phyloP scores from a whole-genome alignment of 345 rosid species.

The Kernera saxatilis region DNA sequence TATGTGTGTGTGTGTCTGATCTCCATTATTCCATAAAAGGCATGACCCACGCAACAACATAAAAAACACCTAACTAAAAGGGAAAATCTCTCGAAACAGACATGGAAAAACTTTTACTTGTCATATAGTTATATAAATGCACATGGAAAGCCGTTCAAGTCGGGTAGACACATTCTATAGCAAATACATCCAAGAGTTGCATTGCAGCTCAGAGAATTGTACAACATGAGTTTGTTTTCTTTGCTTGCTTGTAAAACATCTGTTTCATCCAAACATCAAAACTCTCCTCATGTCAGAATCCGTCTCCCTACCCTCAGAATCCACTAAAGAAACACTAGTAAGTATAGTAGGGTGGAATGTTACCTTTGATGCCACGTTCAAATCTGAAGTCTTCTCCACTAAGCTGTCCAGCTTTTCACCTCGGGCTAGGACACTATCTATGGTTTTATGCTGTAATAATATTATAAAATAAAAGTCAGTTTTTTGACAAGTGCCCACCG shows the following conservation, averaged over 20 bases:
- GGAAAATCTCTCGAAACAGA: neutral
- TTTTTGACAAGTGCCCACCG: too few species aligned
- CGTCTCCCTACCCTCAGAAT: too few species aligned
- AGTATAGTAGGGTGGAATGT: neutral
- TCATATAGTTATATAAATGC: neutral
- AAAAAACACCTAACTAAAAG: neutral
- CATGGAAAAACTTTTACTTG: neutral
- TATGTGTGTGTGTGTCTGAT: neutral
- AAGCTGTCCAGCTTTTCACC: constrained; percentile 97
- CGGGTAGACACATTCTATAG: neutral
- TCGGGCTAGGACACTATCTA: constrained; percentile 91
- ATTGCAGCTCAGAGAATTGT: constrained; percentile 56
- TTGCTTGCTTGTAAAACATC: constrained; percentile 99
- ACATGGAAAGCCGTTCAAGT: neutral
- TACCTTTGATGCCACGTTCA: constrained; percentile 96
- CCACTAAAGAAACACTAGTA: too few species aligned
- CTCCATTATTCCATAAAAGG: neutral
- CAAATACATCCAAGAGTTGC: neutral
- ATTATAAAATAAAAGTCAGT: too few species aligned
- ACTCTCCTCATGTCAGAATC: neutral
- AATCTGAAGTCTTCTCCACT: constrained; percentile 95
- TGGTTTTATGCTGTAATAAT: constrained; percentile 81
- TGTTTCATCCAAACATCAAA: constrained; percentile 35
- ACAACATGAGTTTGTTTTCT: constrained; percentile 87
- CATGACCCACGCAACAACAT: neutral